Percentiles rank a stretch among this genome's conserved stretches.
These are phyloP conservation scores for Bretziella fagacearum DNA, from an alignment of 2,329 filamentous ascomycete genomes.

Conservation along the genomic window DNA sequence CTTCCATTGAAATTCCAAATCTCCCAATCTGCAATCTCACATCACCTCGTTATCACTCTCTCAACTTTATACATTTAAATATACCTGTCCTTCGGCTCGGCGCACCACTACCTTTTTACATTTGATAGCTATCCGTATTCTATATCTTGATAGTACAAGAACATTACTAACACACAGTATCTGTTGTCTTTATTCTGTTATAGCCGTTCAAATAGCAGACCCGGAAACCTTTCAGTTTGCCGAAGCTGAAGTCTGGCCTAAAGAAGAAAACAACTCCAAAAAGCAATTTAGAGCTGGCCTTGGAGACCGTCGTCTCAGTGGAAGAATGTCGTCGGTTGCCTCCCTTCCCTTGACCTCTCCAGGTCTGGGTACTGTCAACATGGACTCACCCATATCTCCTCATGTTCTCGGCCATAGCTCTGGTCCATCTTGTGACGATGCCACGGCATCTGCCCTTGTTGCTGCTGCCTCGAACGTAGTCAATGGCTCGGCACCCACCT, in stretches of 20 bases:
- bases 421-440: constrained; percentile 18
- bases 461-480: not conserved
- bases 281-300: constrained; percentile 24
- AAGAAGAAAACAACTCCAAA: constrained; percentile 20
- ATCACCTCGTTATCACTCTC: too few relatives aligned
- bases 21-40: too few relatives aligned
- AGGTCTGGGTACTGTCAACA: not conserved
- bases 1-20: too few relatives aligned
- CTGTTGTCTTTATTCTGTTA: not conserved
- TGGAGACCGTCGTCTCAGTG: constrained; percentile 26
- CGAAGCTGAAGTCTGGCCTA: constrained; percentile 15
- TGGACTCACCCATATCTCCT: constrained; percentile 8
- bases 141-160: not conserved
- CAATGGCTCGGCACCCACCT: not conserved
- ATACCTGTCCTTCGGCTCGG: too few relatives aligned
- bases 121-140: not conserved
- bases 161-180: not conserved
- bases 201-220: constrained; percentile 38
- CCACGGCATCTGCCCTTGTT: not conserved
- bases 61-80: too few relatives aligned
- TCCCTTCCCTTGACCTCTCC: constrained; percentile 11
- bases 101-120: not conserved
- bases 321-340: constrained; percentile 18
- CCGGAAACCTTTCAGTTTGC: constrained; percentile 20
- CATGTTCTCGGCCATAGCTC: not conserved